Conservation (phyloP, 2,329 filamentous ascomycete species). For the Alternaria sp. region DNA sequence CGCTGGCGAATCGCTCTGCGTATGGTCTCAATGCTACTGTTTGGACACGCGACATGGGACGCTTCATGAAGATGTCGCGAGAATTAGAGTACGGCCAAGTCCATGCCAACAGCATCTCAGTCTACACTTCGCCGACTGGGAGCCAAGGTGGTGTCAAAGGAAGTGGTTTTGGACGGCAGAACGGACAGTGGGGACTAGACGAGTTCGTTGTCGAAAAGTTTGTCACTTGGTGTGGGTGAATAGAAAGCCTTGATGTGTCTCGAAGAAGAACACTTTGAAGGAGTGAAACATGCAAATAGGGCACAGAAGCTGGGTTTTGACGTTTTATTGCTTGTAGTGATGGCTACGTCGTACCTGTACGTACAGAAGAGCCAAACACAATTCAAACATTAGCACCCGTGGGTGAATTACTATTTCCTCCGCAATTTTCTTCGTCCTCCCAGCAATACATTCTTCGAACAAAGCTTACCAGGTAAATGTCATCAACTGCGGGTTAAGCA, state of each 20-base stretch:
- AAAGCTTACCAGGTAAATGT: conserved; percentile 73
- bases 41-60: conserved; percentile 70
- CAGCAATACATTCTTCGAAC: background rate
- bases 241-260: background rate
- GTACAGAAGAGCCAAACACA: conserved; percentile 2
- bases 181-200: conserved; percentile 52
- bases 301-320: background rate
- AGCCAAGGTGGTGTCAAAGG: conserved; percentile 58
- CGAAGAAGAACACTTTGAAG: background rate
- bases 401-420: background rate
- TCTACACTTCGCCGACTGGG: conserved; percentile 55
- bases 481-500: conserved; percentile 80
- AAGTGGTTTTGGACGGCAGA: conserved; percentile 56
- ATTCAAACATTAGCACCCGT: background rate
- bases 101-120: conserved; percentile 58
- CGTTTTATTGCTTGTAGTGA: background rate
- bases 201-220: conserved; percentile 53
- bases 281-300: background rate
- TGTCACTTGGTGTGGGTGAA: conserved; percentile 42
- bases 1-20: conserved; percentile 81
- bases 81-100: conserved; percentile 57
- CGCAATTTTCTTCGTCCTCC: background rate
- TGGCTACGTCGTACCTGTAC: background rate
- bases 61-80: conserved; percentile 49
- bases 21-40: conserved; percentile 77